A percentile compares a stretch with the other conserved stretches of the same genome.
Conservation (phyloP, 148 eudicot species). For the Vaccinium corymbosum region DNA sequence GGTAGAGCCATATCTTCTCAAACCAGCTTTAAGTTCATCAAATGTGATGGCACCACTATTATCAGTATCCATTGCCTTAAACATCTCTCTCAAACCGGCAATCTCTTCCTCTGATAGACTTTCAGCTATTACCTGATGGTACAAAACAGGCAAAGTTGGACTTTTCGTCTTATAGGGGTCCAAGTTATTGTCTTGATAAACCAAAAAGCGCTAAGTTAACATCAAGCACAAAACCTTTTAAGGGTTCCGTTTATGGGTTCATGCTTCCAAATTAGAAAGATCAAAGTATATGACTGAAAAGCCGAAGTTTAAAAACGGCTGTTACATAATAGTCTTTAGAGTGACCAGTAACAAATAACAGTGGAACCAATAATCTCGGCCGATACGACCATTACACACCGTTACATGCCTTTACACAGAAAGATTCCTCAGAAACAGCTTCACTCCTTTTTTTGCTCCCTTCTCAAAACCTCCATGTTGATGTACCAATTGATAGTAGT, state of each 20-base stretch:
- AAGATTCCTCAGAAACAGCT: too few species aligned
- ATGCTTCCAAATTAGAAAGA: background rate
- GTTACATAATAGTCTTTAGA: too few species aligned
- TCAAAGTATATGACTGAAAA: background rate
- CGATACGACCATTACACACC: too few species aligned
- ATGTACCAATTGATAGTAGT: too few species aligned
- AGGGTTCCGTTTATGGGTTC: background rate
- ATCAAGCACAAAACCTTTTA: conserved; percentile 4
- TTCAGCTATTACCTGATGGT: conserved; percentile 89
- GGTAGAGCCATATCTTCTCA: conserved; percentile 89
- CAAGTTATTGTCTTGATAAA: conserved; percentile 1
- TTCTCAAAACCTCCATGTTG: too few species aligned
- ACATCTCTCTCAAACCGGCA: conserved; percentile 93
- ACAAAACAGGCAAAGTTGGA: conserved; percentile 13
- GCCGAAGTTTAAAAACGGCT: too few species aligned
- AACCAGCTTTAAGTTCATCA: conserved; percentile 95
- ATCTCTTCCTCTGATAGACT: conserved; percentile 98
- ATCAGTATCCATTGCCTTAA: conserved; percentile 93
- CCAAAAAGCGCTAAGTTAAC: background rate
- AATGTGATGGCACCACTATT: conserved; percentile 96
- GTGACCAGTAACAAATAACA: too few species aligned
- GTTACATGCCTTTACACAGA: too few species aligned
- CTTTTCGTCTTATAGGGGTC: conserved; percentile 5
- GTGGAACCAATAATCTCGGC: too few species aligned
- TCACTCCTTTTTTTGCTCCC: too few species aligned